A percentile compares a stretch with the other conserved stretches of the same genome.
Evolutionary conservation across 352 stramenopile genomes (phyloP).

Genomic region (Pythium brachiatum): DNA sequence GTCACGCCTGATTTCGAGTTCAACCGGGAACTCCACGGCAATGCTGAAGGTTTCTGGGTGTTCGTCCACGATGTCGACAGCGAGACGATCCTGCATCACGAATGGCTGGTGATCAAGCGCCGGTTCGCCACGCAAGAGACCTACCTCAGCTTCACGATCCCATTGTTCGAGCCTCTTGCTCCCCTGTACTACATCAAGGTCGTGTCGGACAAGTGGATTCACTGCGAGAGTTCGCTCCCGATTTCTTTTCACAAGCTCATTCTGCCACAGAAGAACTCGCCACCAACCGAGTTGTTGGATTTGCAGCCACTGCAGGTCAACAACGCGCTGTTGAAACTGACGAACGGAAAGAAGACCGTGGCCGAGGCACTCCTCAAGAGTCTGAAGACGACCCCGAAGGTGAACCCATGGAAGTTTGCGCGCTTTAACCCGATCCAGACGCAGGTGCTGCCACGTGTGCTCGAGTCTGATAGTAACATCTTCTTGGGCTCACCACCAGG

Average conservation of each 20-base stretch:
- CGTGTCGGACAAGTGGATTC: constrained; percentile 98
- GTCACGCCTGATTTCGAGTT: constrained; percentile 98
- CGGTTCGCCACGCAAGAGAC: constrained; percentile 78
- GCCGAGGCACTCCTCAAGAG: constrained; percentile 54
- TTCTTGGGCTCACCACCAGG: constrained; percentile 95
- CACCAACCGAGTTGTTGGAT: constrained; percentile 97
- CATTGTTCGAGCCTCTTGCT: constrained; percentile 96
- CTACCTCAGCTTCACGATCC: constrained; percentile 95
- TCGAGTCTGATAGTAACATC: constrained; percentile 95
- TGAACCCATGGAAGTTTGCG: constrained; percentile 74
- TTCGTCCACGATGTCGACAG: constrained; percentile 99
- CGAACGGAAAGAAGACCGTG: constrained; percentile 53
- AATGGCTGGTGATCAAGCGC: constrained; percentile 95
- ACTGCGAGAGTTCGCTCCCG: constrained; percentile 94
- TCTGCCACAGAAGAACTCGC: constrained; percentile 97
- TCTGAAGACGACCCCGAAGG: constrained; percentile 32
- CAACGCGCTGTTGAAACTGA: constrained; percentile 77
- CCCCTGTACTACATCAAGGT: constrained; percentile 98
- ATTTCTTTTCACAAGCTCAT: constrained; percentile 99
- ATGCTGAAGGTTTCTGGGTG: constrained; percentile 96
- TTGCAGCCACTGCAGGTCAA: constrained; percentile 95
- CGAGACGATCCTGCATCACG: constrained; percentile 98
- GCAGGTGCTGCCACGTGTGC: constrained; percentile 94
- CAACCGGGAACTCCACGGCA: constrained; percentile 95
- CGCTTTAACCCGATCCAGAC: constrained; percentile 99